Evolutionary conservation across 257 asterid genomes (phyloP), one percentile per base, ranked within the genome.

Genomic region (Solanum chilense): DNA sequence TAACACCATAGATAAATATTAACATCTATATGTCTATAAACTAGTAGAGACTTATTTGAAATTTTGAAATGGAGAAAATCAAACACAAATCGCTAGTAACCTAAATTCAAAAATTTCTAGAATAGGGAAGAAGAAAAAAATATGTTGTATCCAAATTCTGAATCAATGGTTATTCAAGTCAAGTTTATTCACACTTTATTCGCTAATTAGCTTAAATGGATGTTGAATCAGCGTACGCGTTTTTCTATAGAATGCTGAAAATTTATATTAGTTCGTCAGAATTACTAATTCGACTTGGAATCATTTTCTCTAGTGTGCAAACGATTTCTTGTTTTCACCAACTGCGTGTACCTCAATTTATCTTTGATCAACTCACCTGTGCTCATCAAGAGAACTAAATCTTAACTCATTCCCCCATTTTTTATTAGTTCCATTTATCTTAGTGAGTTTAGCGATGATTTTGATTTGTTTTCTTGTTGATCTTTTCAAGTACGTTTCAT

Each of bases 241-340:
- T 44, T 88, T 31, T 68, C 86, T 11, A 62, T 76, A 18, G 88
- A 88, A 33, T 88, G 86, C 27, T 88, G 83, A 86, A 31, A 76
- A 21, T 11, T 77, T 56, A 85, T 88, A 78, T 85, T 85, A 71
- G 76, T 37, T 33, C n/a, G 12, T 0, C 20, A 66, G 7, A 5
- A 21, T 84, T 73, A 56, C 85, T 35, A 45, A 49, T 60, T 49
- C 70, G 20, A 84, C 20, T 78, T 88, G 9, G 83, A 88, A 42
- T 86, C 90, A 27, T 39, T 88, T 23, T 88, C 88, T 66, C n/a
- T 66, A 42, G 86, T 88, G 4, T 64, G 29, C 83, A 85, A 88
- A 23, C 76, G 21, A 12, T 85, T 88, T 39, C 73, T 44, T 66
- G 5, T 68, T 18, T 82, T 88, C 82, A 76, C 90, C 10, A 88